Conservation (phyloP, 257 asterid species). For the Rubia yunnanensis region DNA sequence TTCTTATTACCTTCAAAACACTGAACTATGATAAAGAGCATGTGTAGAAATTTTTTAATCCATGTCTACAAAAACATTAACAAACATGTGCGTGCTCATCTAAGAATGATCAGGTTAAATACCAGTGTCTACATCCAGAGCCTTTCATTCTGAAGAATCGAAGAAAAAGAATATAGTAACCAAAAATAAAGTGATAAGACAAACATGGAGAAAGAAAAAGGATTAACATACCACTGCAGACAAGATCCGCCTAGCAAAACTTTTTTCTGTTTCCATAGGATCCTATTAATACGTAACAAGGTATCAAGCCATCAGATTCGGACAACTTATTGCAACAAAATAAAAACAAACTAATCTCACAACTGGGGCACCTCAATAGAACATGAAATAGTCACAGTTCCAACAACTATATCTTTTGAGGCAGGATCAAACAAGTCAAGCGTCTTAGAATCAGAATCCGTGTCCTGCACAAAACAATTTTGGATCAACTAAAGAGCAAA, state of each 20-base stretch:
- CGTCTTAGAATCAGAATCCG: slow-evolving; percentile 47
- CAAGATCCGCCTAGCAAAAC: slow-evolving; percentile 76
- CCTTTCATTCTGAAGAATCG: not conserved
- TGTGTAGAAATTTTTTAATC: not conserved
- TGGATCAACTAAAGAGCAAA: not conserved
- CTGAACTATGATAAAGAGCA: not conserved
- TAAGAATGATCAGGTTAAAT: not conserved
- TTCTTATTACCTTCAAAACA: not conserved
- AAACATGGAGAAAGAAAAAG: not conserved
- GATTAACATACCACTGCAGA: slow-evolving; percentile 73
- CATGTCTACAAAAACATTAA: not conserved
- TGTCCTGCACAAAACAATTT: slow-evolving; percentile 43
- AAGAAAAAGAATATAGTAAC: not conserved
- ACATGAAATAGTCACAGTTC: slow-evolving; percentile 72
- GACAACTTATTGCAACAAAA: slow-evolving; percentile 5
- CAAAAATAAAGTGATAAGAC: not conserved
- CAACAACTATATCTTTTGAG: slow-evolving; percentile 47
- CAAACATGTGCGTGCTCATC: not conserved
- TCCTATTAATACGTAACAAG: slow-evolving; percentile 50
- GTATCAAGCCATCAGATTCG: slow-evolving; percentile 15
- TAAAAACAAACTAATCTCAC: slow-evolving; percentile 6
- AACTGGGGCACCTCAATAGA: slow-evolving; percentile 64
- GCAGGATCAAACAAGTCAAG: slow-evolving; percentile 66
- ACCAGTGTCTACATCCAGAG: not conserved
- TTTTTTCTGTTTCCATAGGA: slow-evolving; percentile 86